These are phyloP conservation scores for Plantago coronopus DNA, from an alignment of 305 asterid genomes.

Conservation along the genomic window DNA sequence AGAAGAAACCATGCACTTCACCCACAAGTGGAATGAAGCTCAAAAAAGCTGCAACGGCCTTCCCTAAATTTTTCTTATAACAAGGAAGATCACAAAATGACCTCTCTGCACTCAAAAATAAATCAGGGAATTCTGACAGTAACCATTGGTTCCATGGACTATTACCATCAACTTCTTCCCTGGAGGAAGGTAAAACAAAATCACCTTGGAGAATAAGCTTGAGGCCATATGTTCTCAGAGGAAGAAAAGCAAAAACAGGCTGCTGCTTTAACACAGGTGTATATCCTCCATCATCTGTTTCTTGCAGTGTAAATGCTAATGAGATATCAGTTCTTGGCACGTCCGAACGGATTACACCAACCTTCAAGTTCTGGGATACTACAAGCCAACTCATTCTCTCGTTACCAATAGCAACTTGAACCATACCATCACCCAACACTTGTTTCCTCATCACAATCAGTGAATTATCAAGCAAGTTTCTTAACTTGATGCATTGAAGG, in stretches of 20 bases:
- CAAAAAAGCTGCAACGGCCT: constrained; percentile 76
- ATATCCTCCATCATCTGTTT: constrained; percentile 50
- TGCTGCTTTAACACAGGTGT: constrained; percentile 67
- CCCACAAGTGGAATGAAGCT: constrained; percentile 83
- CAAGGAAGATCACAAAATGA: constrained; percentile 83
- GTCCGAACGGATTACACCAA: constrained; percentile 56
- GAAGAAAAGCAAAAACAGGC: constrained; percentile 97
- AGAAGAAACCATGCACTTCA: constrained; percentile 92
- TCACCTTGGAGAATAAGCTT: constrained; percentile 92
- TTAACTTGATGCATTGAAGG: constrained; percentile 74
- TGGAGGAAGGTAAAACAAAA: constrained; percentile 91
- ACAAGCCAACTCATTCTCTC: constrained; percentile 89
- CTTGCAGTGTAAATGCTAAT: constrained; percentile 76
- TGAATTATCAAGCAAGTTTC: constrained; percentile 62
- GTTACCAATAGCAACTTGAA: constrained; percentile 61
- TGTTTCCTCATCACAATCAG: constrained; percentile 72
- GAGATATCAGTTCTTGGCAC: constrained; percentile 73
- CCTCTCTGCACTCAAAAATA: constrained; percentile 69
- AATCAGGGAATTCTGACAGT: constrained; percentile 75
- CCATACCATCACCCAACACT: constrained; percentile 65
- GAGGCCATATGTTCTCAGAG: constrained; percentile 86
- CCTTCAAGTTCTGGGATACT: constrained; percentile 59
- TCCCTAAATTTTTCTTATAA: constrained; percentile 57
- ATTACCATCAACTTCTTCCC: constrained; percentile 94
- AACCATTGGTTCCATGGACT: constrained; percentile 99